These are phyloP conservation scores for Themeda triandra DNA, from an alignment of 176 grass and related monocot genomes.

Conservation along the genomic window DNA sequence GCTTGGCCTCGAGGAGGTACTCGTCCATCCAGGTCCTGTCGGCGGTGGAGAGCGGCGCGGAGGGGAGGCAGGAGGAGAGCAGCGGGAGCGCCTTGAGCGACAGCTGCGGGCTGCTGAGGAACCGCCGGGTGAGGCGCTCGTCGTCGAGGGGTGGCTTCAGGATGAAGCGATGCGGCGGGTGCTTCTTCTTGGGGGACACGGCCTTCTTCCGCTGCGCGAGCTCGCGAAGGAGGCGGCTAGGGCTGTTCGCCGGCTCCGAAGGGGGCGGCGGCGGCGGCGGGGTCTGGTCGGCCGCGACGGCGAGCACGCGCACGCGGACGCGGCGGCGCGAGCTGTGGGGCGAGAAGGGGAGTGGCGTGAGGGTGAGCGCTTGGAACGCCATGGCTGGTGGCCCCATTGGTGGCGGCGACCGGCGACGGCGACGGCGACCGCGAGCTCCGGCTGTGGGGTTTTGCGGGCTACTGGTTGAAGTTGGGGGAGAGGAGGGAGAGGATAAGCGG, in stretches of 20 bases:
- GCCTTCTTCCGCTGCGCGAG: conserved; percentile 89
- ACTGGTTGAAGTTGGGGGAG: conserved; percentile 29
- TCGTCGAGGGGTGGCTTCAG: conserved; percentile 94
- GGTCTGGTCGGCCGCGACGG: conserved; percentile 33
- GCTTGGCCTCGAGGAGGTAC: conserved; percentile 97
- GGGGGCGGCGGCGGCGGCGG: conserved; percentile 23
- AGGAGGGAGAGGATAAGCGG: conserved; percentile 55
- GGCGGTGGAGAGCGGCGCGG: conserved; percentile 65
- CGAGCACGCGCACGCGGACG: conserved; percentile 3
- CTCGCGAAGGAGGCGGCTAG: conserved; percentile 79
- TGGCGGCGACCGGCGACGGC: conserved; percentile 10
- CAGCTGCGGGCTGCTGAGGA: conserved; percentile 95
- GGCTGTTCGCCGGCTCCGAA: conserved; percentile 71
- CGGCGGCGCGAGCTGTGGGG: conserved; percentile 1
- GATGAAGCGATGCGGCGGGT: conserved; percentile 77
- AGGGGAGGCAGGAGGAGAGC: conserved; percentile 89
- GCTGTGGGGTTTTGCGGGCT: conserved; percentile 28
- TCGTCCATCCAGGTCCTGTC: conserved; percentile 89
- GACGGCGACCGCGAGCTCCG: conserved; percentile 1
- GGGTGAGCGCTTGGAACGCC: conserved; percentile 42
- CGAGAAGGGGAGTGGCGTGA: background rate
- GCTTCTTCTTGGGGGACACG: conserved; percentile 77
- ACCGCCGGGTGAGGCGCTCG: conserved; percentile 79
- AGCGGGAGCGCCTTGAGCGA: conserved; percentile 91
- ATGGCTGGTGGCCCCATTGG: conserved; percentile 44